Base-by-base conservation (phyloP, 495 filamentous ascomycete genomes). In the Extremus antarcticus region DNA sequence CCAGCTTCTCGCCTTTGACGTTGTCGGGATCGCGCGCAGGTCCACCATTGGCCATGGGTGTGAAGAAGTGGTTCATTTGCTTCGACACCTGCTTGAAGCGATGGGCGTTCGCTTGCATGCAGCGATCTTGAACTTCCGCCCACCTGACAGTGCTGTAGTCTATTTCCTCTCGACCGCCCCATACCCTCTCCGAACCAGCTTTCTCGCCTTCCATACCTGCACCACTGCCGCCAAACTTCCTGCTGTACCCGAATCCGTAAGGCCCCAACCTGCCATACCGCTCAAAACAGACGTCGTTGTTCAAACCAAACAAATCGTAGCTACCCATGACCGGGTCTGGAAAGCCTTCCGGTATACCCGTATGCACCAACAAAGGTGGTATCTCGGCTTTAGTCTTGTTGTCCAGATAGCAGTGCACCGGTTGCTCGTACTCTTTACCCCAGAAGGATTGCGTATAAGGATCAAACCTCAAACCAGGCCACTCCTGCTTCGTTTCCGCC, bases 261-360 rank as follows among this genome's bases (percentile, higher is more conserved):
- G 90, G 84, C 0, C 89, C 94, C 23, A 91, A 76, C 54, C 87
- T 77, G 10, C 94, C 92, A 68, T 85, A 94, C 1, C 92, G 79
- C 51, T 98, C 92, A 69, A 95, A 97, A 72, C 92, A 98, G 50
- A 96, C 77, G 65, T 94, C 86, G 55, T 95, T 81, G 25, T 82
- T 82, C 24, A 95, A 74, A 0, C 83, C 89, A 3, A 97, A 67
- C 43, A 94, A 71, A 3, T 84, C 78, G 65, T 95, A 85, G 0
- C 85, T 89, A 2, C 92, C 92, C 63, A 94, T 79, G 1, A 86
- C 77, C 49, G 86, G 76, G 38, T 88, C 81, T 0, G 92, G 94
- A 67, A 94, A 90, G 0, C 89, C 90, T 43, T 78, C 73, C 2
- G 86, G 81, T 3, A 90, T 76, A 2, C 90, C 90, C 11, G 78